Conservation (phyloP, 768 basidiomycete genomes). For the Sporobolomyces roseus region DNA sequence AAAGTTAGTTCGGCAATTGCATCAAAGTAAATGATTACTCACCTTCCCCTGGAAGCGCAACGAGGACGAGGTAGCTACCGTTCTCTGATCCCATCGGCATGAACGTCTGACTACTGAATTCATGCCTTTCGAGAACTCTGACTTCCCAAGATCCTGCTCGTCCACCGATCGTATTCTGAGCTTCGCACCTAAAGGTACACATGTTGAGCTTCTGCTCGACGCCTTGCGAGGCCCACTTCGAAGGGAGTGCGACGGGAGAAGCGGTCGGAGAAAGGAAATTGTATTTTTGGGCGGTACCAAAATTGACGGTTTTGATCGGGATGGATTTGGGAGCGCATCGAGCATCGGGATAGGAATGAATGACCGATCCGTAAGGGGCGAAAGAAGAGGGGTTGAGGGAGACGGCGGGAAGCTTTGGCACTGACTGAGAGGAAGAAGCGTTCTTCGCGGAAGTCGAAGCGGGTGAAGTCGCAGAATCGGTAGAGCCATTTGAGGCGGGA, state of each 20-base stretch:
- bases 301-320: slow-evolving; percentile 76
- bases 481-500: background rate
- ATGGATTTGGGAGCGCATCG: slow-evolving; percentile 58
- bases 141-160: slow-evolving; percentile 54
- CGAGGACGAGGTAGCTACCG: slow-evolving; percentile 72
- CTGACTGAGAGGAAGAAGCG: slow-evolving; percentile 50
- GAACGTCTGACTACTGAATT: slow-evolving; percentile 85
- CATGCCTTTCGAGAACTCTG: slow-evolving; percentile 79
- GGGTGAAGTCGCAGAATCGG: slow-evolving; percentile 7
- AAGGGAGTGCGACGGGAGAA: slow-evolving; percentile 47
- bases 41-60: slow-evolving; percentile 67
- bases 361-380: slow-evolving; percentile 79
- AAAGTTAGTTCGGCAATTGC: background rate
- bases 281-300: slow-evolving; percentile 84
- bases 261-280: slow-evolving; percentile 85
- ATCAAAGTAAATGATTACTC: slow-evolving; percentile 12
- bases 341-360: slow-evolving; percentile 75
- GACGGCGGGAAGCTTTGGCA: slow-evolving; percentile 49
- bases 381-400: slow-evolving; percentile 82
- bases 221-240: slow-evolving; percentile 49
- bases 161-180: slow-evolving; percentile 54
- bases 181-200: slow-evolving; percentile 78
- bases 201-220: slow-evolving; percentile 48
- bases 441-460: background rate
- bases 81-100: slow-evolving; percentile 72